These are phyloP conservation scores for Dimocarpus longan DNA, from an alignment of 345 rosid genomes.

Conservation along the genomic window DNA sequence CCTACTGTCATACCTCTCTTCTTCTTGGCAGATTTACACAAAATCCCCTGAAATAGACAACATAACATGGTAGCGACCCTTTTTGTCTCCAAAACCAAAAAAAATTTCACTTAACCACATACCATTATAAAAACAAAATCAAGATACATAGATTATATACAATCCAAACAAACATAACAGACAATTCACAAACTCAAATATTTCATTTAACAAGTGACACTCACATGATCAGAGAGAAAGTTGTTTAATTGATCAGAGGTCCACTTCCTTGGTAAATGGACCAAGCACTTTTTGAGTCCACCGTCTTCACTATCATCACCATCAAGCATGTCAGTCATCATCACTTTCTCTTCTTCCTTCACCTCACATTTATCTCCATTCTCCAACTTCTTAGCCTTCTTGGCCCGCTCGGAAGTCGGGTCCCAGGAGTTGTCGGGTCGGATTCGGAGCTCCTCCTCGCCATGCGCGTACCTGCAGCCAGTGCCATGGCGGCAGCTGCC, in stretches of 20 bases:
- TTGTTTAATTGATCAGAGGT: constrained; percentile 54
- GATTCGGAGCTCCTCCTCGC: constrained; percentile 78
- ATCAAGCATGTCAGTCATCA: constrained; percentile 63
- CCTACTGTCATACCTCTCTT: constrained; percentile 85
- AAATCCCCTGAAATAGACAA: constrained; percentile 51
- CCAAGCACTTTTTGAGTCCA: constrained; percentile 72
- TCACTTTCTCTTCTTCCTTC: constrained; percentile 38
- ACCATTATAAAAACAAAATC: not conserved
- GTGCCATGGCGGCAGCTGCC: constrained; percentile 71
- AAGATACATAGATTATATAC: not conserved
- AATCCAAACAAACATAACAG: too few species aligned
- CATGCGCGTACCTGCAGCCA: constrained; percentile 82
- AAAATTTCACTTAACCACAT: not conserved
- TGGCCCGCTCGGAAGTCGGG: constrained; percentile 85
- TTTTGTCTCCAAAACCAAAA: not conserved
- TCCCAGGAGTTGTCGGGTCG: constrained; percentile 93
- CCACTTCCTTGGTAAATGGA: constrained; percentile 82
- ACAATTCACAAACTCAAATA: not conserved
- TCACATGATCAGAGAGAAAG: constrained; percentile 67
- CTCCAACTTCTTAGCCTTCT: constrained; percentile 50
- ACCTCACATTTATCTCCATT: constrained; percentile 28
- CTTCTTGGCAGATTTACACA: constrained; percentile 67
- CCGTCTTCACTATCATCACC: constrained; percentile 39
- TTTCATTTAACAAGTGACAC: not conserved
- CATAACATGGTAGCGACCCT: not conserved